Evolutionary conservation across 1,284 basidiomycete genomes (phyloP), one percentile per base, ranked within the genome.

Genomic region (Ustilago crameri): DNA sequence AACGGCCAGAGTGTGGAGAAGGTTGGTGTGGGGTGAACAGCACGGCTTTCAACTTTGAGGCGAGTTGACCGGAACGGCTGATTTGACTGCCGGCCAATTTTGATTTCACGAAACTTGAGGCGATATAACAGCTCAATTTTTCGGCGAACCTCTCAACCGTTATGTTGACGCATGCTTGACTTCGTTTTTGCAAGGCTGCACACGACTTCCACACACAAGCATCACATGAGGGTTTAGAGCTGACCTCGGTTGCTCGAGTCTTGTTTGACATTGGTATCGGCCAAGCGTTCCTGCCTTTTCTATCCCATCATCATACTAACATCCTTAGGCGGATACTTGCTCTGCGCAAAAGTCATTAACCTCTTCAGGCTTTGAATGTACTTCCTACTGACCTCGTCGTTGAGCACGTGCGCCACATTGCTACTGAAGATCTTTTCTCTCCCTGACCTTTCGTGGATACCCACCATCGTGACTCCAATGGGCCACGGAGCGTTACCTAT

Each of bases 401-500:
- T 99, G 61, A 99, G 84, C 2, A 98, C 95, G 84, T 99, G 96
- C 0, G 95, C 96, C 5, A 98, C 93, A 80, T 95, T 93, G 83
- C 96, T 94, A 37, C 91, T 90, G 27, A 92, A 94, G 67, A 98
- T 98, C 85, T 97, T 98, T 84, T 98, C 94, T 76, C 95, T 89
- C 0, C 94, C 95, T 1, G 93, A 95, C 81, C 96, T 91, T 84
- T 96, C 95, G 85, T 98, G 96, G 70, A 98, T 98, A 86, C 95
- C 93, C 85, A 97, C 95, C 91, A 95, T 95, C 61, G 96, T 98
- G 5, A 98, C 96, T 54, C 96, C 96, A 80, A 99, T 98, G 0
- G 96, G 96, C 96, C 96, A 99, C 1, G 96, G 95, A 0, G 96
- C 95, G 81, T 97, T 99, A 17, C 96, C 96, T 67, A 99, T 99